Conservation (phyloP, 805 yeast species). For the Hanseniaspora meyeri region DNA sequence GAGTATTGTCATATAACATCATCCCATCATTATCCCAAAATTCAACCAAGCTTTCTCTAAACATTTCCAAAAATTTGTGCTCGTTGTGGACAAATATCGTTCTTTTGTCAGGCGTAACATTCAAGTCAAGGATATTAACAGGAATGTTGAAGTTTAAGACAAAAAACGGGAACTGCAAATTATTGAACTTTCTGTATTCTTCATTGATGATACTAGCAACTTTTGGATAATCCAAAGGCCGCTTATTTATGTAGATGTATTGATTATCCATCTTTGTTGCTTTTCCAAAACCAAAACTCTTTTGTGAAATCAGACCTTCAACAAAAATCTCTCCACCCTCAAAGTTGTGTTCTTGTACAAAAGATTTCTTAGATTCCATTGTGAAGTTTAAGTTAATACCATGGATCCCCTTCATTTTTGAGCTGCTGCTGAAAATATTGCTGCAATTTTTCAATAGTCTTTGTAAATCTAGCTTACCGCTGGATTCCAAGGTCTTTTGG, state of each 20-base stretch:
- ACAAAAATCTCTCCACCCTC: slow-evolving; percentile 22
- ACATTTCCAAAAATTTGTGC: slow-evolving; percentile 38
- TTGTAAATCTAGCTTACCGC: slow-evolving; percentile 15
- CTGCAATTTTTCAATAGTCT: slow-evolving; percentile 46
- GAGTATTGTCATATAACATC: slow-evolving; percentile 22
- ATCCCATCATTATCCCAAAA: slow-evolving; percentile 35
- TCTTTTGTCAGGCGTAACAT: slow-evolving; percentile 86
- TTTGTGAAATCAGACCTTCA: slow-evolving; percentile 59
- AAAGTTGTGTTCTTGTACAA: slow-evolving; percentile 16
- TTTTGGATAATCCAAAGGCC: slow-evolving; percentile 57
- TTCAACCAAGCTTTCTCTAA: slow-evolving; percentile 39
- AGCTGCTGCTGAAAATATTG: slow-evolving; percentile 58
- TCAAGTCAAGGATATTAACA: slow-evolving; percentile 54
- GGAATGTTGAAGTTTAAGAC: slow-evolving; percentile 47
- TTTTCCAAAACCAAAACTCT: slow-evolving; percentile 69
- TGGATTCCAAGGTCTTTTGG: slow-evolving; percentile 25
- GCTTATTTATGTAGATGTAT: slow-evolving; percentile 52
- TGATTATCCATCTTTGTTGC: slow-evolving; percentile 58
- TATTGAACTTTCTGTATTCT: slow-evolving; percentile 57
- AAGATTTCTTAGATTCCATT: slow-evolving; percentile 19
- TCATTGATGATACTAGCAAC: slow-evolving; percentile 56
- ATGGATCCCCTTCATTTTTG: slow-evolving; percentile 41
- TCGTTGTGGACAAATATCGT: slow-evolving; percentile 60
- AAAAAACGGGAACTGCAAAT: slow-evolving; percentile 60
- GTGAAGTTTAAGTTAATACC: slow-evolving; percentile 34